Conservation (phyloP, 495 filamentous ascomycete species). For the Penicillium tannophilum region DNA sequence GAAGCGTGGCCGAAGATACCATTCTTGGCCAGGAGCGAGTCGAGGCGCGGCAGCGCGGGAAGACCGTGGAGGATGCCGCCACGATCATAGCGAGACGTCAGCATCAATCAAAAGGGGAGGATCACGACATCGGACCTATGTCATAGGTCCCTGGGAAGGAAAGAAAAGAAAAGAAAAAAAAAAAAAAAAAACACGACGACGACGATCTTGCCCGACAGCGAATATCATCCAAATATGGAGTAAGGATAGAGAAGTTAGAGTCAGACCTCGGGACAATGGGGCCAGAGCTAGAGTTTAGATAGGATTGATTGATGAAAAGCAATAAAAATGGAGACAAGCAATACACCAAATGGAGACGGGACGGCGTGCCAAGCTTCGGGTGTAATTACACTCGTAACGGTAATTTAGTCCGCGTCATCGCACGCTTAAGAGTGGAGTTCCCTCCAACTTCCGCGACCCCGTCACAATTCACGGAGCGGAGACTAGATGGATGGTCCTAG, state of each 20-base stretch:
- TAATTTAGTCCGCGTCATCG: slow-evolving; percentile 23
- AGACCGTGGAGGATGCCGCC: slow-evolving; percentile 46
- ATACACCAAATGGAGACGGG: not conserved
- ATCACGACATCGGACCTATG: slow-evolving; percentile 20
- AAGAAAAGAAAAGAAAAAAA: not conserved
- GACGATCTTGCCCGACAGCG: not conserved
- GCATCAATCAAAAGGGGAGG: not conserved
- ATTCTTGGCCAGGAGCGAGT: slow-evolving; percentile 60
- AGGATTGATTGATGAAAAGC: not conserved
- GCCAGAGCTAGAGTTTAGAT: not conserved
- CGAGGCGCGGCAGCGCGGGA: slow-evolving; percentile 52
- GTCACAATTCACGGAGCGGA: not conserved
- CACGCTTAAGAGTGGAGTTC: slow-evolving; percentile 6
- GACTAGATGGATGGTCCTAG: not conserved
- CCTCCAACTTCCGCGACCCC: not conserved
- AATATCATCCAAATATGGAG: not conserved
- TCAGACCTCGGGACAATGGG: not conserved
- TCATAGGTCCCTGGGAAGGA: slow-evolving; percentile 5
- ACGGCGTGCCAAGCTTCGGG: slow-evolving; percentile 12
- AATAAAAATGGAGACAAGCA: not conserved
- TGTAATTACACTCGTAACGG: slow-evolving; percentile 8
- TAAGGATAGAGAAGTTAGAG: not conserved
- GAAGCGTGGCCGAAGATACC: slow-evolving; percentile 61
- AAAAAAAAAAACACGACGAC: too few species aligned
- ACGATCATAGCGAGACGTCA: slow-evolving; percentile 31